phyloP scores from a whole-genome alignment of 179 eudicot species.

The Beta lomatogona region DNA sequence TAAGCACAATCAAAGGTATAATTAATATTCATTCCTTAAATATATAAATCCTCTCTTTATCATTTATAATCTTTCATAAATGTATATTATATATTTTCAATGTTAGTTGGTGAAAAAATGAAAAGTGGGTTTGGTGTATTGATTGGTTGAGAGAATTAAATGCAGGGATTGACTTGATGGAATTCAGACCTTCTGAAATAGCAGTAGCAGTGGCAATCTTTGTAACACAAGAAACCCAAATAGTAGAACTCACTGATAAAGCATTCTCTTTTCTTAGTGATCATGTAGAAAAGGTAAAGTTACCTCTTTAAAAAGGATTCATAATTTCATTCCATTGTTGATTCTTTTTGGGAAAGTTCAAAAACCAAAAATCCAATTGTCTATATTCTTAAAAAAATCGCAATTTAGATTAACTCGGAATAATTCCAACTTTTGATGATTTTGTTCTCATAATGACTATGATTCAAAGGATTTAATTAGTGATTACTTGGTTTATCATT shows the following conservation, averaged over 20 bases:
- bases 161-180: slow-evolving; percentile 84
- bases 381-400: not conserved
- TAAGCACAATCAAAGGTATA: slow-evolving; percentile 58
- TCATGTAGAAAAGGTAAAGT: slow-evolving; percentile 65
- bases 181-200: slow-evolving; percentile 88
- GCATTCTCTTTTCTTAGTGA: slow-evolving; percentile 47
- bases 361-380: not conserved
- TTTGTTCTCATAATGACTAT: too few relatives aligned
- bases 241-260: slow-evolving; percentile 48
- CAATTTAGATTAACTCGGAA: not conserved
- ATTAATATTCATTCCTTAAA: not conserved
- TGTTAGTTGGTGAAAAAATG: slow-evolving; percentile 19
- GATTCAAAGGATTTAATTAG: too few relatives aligned
- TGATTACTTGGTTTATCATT: too few relatives aligned
- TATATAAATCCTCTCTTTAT: not conserved
- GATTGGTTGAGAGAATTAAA: slow-evolving; percentile 37
- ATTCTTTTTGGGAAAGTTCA: not conserved
- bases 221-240: slow-evolving; percentile 59
- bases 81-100: not conserved
- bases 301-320: not conserved
- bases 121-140: slow-evolving; percentile 28
- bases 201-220: slow-evolving; percentile 91
- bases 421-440: too few relatives aligned
- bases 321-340: not conserved
- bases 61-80: not conserved